Base-by-base conservation (phyloP, 73 alveolate species). In the Uronychia setigera region DNA sequence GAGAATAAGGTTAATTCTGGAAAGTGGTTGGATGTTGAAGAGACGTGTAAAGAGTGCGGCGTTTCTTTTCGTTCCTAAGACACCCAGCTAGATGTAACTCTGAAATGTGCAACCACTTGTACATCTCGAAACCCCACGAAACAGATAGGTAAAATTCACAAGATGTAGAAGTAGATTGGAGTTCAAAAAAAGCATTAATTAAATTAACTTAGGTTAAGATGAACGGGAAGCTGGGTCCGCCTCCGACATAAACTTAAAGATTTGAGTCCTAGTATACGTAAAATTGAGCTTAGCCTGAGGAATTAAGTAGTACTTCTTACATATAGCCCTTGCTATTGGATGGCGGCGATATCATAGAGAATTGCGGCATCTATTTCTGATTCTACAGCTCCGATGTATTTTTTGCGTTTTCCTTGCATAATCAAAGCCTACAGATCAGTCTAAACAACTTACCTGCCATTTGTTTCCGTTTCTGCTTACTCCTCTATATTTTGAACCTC, bases 401-500 rank as follows among this genome's bases (percentile, higher is more conserved):
- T 82, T 32, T 82, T 82, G n/a, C 76, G 77, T n/a, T 29, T 59
- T n/a, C 89, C 89, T 60, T 82, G 59, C 27, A 82, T 80, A 67
- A 82, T 82, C 89, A 82, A 46, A 46, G 67, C 33, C 87, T 76
- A 5, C 80, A 57, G 80, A n/a, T 46, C 67, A 46, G 19, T 46
- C 67, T 46, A 46, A 19, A 19, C 35, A 79, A 26, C 35, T 27
- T 31, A 86, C 95, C 91, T 91, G 87, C 96, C 96, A 90, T 35
- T 89, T 87, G 79, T 85, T 89, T 0, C 95, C 95, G 90, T 89
- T 91, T 78, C 80, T 87, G 25, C 91, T 78, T 33, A 87, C 96
- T 9, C 94, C 96, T 59, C 94, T 75, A 74, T 31, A 91, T 60
- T 76, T 81, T 74, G 92, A 87, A 28, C 94, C 90, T 58, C 96